phyloP scores from a whole-genome alignment of 257 asterid species.

The Haberlea rhodopensis region DNA sequence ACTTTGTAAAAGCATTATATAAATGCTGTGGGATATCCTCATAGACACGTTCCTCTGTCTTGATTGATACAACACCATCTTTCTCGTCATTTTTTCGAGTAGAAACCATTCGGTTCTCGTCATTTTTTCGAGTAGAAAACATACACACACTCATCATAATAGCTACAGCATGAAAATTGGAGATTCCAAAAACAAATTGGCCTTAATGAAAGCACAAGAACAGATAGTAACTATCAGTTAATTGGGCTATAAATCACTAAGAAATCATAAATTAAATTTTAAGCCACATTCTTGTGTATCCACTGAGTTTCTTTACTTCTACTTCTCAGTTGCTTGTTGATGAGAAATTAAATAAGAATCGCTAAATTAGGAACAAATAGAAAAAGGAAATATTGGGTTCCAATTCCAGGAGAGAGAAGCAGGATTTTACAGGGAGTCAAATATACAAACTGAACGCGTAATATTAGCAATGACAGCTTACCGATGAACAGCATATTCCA shows the following conservation, averaged over 20 bases:
- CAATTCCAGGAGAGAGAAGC: not conserved
- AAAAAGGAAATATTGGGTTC: not conserved
- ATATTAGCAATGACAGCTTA: constrained; percentile 22
- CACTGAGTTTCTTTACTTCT: not conserved
- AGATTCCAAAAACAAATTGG: not conserved
- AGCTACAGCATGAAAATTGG: not conserved
- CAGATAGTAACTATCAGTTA: not conserved
- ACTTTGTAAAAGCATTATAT: not conserved
- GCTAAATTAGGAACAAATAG: not conserved
- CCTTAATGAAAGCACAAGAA: not conserved
- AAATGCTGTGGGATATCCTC: constrained; percentile 10
- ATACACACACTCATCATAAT: constrained; percentile 1
- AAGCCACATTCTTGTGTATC: not conserved
- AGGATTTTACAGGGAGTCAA: not conserved
- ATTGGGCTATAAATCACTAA: not conserved
- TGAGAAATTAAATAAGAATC: not conserved
- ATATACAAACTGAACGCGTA: not conserved
- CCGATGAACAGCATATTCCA: constrained; percentile 56
- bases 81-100: not conserved
- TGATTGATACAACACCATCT: constrained; percentile 1
- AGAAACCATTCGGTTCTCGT: not conserved
- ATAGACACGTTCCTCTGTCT: constrained; percentile 3
- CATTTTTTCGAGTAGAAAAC: constrained; percentile 8
- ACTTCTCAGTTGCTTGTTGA: not conserved
- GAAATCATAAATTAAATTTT: not conserved